These are phyloP conservation scores for Phlebiopsis gigantea DNA, from an alignment of 768 basidiomycete genomes.

Conservation along the genomic window DNA sequence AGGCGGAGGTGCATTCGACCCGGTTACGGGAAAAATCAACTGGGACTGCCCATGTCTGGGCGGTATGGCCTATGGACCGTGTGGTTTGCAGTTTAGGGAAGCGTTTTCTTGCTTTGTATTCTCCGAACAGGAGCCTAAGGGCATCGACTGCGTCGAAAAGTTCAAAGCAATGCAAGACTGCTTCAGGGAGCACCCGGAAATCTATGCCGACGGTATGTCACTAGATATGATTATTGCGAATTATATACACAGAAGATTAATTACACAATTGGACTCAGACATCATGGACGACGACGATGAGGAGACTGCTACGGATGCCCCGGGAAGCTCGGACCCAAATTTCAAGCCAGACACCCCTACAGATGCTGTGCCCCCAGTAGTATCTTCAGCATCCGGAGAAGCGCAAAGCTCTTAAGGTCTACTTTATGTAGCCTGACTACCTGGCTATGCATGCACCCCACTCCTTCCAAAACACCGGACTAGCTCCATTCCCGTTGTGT, in stretches of 20 bases:
- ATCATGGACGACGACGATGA: conserved; percentile 69
- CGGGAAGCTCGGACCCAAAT: background rate
- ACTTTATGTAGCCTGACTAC: no score
- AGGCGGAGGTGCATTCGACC: conserved; percentile 72
- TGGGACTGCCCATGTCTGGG: conserved; percentile 99
- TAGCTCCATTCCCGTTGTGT: no score
- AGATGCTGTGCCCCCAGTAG: background rate
- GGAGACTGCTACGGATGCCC: conserved; percentile 3
- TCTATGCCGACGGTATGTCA: conserved; percentile 86
- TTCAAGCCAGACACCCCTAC: background rate
- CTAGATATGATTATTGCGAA: conserved; percentile 2
- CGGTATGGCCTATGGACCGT: conserved; percentile 97
- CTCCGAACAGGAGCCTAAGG: conserved; percentile 94
- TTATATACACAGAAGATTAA: background rate
- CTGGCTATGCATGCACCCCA: no score
- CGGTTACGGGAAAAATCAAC: conserved; percentile 97
- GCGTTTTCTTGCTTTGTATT: conserved; percentile 97
- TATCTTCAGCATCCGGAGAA: background rate
- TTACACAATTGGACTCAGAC: conserved; percentile 35
- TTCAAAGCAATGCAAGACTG: conserved; percentile 98
- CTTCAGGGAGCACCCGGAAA: conserved; percentile 92
- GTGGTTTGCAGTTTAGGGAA: conserved; percentile 86
- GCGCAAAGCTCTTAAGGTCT: background rate
- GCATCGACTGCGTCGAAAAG: conserved; percentile 95
- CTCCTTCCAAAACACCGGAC: background rate